A percentile compares a stretch with the other conserved stretches of the same genome.
Conservation (phyloP, 441 rosid species). For the Codiaeum variegatum region DNA sequence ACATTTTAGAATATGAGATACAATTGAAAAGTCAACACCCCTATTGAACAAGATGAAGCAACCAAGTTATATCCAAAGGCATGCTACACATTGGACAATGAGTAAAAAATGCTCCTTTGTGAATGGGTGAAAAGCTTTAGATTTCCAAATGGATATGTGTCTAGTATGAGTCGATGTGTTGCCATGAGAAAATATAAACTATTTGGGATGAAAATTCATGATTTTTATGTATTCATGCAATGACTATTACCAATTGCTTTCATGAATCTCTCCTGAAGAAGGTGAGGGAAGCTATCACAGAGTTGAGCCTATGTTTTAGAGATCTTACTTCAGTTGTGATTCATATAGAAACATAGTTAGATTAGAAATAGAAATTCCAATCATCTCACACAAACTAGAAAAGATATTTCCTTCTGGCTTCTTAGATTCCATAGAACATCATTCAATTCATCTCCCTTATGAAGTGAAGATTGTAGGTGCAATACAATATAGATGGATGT, state of each 20-base stretch:
- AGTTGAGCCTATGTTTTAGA: not conserved
- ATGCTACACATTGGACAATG: too few relatives aligned
- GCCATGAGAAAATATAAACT: not conserved
- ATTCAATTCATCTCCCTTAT: not conserved
- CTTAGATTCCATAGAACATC: slow-evolving; percentile 10
- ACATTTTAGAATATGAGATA: too few relatives aligned
- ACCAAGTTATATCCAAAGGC: not conserved
- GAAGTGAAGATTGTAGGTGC: not conserved
- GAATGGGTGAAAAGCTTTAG: not conserved
- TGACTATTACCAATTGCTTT: not conserved
- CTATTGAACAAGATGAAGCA: not conserved
- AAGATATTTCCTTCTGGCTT: slow-evolving; percentile 6
- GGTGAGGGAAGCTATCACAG: not conserved
- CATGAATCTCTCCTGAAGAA: not conserved
- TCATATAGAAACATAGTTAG: not conserved
- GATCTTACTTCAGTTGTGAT: not conserved
- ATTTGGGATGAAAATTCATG: not conserved
- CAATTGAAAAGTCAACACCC: too few relatives aligned
- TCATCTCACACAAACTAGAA: slow-evolving; percentile 5
- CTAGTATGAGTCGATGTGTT: not conserved
- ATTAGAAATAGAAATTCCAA: not conserved
- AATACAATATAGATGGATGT: slow-evolving; percentile 7
- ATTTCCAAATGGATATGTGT: not conserved
- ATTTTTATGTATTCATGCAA: slow-evolving; percentile 1
- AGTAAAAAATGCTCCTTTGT: too few relatives aligned